phyloP scores from a whole-genome alignment of 2,329 filamentous ascomycete genomes.

The Xylaria sp. region DNA sequence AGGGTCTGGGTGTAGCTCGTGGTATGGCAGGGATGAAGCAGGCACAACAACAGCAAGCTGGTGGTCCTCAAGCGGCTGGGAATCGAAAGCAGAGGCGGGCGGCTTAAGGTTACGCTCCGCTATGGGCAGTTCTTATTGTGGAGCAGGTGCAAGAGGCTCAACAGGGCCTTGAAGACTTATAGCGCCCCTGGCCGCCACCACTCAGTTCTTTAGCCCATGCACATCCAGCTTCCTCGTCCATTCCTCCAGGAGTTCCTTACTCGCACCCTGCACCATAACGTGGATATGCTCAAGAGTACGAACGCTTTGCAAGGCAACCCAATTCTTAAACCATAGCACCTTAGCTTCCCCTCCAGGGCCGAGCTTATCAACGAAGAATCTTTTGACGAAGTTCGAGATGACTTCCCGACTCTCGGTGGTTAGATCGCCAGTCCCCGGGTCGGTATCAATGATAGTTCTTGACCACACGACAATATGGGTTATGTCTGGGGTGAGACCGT shows the following conservation, averaged over 20 bases:
- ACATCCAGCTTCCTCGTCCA: slow-evolving; percentile 63
- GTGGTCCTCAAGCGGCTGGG: slow-evolving; percentile 52
- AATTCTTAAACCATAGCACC: slow-evolving; percentile 94
- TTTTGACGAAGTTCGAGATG: slow-evolving; percentile 76
- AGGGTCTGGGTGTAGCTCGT: slow-evolving; percentile 65
- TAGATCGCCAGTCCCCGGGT: slow-evolving; percentile 76
- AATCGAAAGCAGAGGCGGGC: slow-evolving; percentile 67
- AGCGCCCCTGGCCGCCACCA: background rate
- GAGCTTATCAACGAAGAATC: slow-evolving; percentile 72
- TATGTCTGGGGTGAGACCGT: slow-evolving; percentile 74
- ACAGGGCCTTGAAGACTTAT: background rate
- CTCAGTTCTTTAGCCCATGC: slow-evolving; percentile 46
- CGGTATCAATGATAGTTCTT: slow-evolving; percentile 81
- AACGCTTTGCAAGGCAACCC: slow-evolving; percentile 88
- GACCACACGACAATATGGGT: slow-evolving; percentile 94
- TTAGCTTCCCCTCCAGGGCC: slow-evolving; percentile 60
- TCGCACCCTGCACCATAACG: slow-evolving; percentile 71
- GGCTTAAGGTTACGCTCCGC: slow-evolving; percentile 52
- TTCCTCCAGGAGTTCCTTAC: slow-evolving; percentile 61
- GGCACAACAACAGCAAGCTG: slow-evolving; percentile 48
- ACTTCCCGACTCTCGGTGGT: slow-evolving; percentile 71
- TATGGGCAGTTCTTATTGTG: background rate
- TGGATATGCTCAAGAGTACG: slow-evolving; percentile 91
- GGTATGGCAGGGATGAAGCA: slow-evolving; percentile 63
- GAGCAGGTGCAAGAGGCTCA: slow-evolving; percentile 1